Evolutionary conservation across 345 rosid species (phyloP), one percentile per base, ranked within the genome.

Genomic region (Anacardium occidentale): DNA sequence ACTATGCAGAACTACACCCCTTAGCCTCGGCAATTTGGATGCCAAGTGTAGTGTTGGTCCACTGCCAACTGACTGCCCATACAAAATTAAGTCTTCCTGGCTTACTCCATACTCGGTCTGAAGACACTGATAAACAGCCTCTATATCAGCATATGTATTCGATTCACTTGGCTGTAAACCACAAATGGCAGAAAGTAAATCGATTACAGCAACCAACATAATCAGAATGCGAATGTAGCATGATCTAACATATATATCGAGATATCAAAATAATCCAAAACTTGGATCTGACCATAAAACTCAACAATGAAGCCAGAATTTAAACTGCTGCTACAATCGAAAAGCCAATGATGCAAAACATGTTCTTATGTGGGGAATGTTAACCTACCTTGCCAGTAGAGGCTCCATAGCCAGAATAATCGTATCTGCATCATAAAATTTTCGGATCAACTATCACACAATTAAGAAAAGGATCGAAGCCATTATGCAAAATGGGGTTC

Each of bases 381-480:
- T 40, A 57, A 70, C 90, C 71, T 82, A 96, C 99, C 92, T 90
- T 93, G 70, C 98, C 99, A 6, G 94, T 81, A 32, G 99, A 96
- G 20, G 95, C 95, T 69, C 99, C 98, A 80, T 96, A 96, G 26
- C 99, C 99, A 54, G 99, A 93, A 86, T 96, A 96, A 78, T 96
- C 99, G 71, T 96, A 96, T 75, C 99, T 91, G 92, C 78, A 80
- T 51, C 53, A 57, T 57, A 64, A 69, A 48, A 72, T 55, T 56
- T 22, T 22, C 62, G 73, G 65, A 76, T 69, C 66, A 76, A 56
- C 40, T 20, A 42, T 37, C 68, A 60, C 20, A 44, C 66, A 44
- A 58, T 17, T 68, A 32, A 58, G 63, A 59, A 68, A 70, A 64
- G n/a, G 17, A 10, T 20, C 18, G 22, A 26, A 65, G 24, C 15